Base-by-base conservation (phyloP, 805 yeast species). In the Tetrapisispora pingtungensis region DNA sequence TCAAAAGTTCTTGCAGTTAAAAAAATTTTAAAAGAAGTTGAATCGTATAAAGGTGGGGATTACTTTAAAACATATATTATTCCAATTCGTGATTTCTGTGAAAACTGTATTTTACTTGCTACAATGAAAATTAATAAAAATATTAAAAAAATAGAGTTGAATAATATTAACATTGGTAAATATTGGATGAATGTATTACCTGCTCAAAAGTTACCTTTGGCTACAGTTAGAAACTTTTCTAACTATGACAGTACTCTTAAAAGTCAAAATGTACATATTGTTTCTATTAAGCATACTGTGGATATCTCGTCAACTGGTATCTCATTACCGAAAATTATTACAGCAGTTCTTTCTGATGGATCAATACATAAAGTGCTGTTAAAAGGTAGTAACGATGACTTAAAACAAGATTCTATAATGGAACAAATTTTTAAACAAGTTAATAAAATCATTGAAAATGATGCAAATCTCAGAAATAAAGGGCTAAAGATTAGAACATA, bases 341-440 rank as follows among this genome's bases (percentile, higher is more conserved):
- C 66, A 1, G 65, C 84, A 42, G 42, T 39, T 0, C 62, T 80
- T 14, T 70, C 80, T 0, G 73, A 78, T 54, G 97, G 97, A 0
- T 49, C 61, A 0, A 54, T 46, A 0, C 81, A 76, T 47, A 76
- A 70, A 45, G 72, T 82, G 57, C 67, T 93, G 17, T 65, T 89
- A 51, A 93, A 93, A 58, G 86, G 86, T 22, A 88, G 95, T 6
- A 74, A 85, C 10, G 98, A 93, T 64, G 98, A 93, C 64, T 67
- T 93, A 42, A 69, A 97, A 42, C 98, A 94, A 64, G 99, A 93
- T 65, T 84, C 95, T 0, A 86, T 93, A 45, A 94, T 93, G 98
- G 94, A 90, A 60, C 97, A 93, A 59, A 97, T 90, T 1, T 93
- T 94, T 61, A 82, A 74, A 18, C 85, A 88, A 55, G 96, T 88